Conservation (phyloP, 305 asterid genomes). For the Rubia tinctorum region DNA sequence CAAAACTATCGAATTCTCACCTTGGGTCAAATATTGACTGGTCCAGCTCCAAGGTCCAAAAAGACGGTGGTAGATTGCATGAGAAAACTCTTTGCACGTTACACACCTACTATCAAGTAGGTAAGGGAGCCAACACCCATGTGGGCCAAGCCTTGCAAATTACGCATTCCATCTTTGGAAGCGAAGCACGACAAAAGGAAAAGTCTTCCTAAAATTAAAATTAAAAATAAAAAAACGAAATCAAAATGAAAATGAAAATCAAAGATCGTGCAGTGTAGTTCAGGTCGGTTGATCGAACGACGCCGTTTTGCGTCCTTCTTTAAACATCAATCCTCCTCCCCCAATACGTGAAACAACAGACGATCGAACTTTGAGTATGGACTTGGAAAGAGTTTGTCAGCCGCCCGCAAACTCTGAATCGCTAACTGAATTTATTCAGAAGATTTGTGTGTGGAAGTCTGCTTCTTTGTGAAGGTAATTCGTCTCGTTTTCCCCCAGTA, state of each 20-base stretch:
- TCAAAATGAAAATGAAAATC: not conserved
- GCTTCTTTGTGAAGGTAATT: not conserved
- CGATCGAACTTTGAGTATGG: not conserved
- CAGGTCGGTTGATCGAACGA: not conserved
- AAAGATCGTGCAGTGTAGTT: not conserved
- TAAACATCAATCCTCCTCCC: not conserved
- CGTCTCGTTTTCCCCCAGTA: not conserved
- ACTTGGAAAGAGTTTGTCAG: not conserved
- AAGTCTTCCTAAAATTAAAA: too few relatives aligned
- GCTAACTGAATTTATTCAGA: not conserved
- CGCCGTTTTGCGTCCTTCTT: not conserved
- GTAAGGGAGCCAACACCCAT: not conserved
- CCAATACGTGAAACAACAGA: not conserved
- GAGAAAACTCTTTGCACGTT: not conserved
- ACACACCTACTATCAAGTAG: not conserved
- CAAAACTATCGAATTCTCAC: too few relatives aligned
- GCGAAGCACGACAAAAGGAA: not conserved
- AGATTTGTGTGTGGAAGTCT: not conserved
- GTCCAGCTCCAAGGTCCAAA: too few relatives aligned
- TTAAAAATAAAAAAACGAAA: too few relatives aligned
- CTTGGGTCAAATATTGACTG: too few relatives aligned
- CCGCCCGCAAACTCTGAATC: not conserved
- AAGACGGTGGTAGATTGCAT: too few relatives aligned
- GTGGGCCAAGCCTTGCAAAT: not conserved
- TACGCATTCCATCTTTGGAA: not conserved